phyloP scores from a whole-genome alignment of 2,329 filamentous ascomycete genomes.

The Bipolaris victoriae region DNA sequence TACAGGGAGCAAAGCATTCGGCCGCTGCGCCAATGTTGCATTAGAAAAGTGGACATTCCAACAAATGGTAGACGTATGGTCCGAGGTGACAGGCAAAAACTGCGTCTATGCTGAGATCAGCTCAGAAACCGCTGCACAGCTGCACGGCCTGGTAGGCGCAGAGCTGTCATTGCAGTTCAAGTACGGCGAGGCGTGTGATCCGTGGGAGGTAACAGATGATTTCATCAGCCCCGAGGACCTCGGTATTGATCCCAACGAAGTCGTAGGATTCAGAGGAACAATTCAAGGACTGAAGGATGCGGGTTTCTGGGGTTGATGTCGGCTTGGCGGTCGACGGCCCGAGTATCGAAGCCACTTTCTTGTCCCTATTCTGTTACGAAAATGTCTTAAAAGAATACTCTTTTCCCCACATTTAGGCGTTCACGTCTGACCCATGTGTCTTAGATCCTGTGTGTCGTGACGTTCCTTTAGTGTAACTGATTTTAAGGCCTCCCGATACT shows the following conservation, averaged over 20 bases:
- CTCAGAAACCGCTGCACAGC: slow-evolving; percentile 13
- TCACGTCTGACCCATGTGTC: slow-evolving; percentile 13
- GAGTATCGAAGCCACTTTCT: background rate
- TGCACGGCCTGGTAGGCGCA: slow-evolving; percentile 30
- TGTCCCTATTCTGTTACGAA: background rate
- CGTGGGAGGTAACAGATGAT: slow-evolving; percentile 31
- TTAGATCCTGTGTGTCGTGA: background rate
- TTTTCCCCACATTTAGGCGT: slow-evolving; percentile 19
- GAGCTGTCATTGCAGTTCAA: slow-evolving; percentile 37
- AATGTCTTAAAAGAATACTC: background rate
- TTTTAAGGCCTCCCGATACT: slow-evolving; percentile 4
- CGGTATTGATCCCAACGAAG: slow-evolving; percentile 32
- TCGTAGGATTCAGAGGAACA: slow-evolving; percentile 30
- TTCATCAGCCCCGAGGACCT: slow-evolving; percentile 34
- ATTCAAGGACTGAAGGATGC: slow-evolving; percentile 20
- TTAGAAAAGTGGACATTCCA: slow-evolving; percentile 36
- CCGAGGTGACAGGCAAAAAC: slow-evolving; percentile 37
- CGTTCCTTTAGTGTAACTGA: background rate
- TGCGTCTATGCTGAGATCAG: slow-evolving; percentile 32
- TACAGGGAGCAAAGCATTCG: slow-evolving; percentile 22
- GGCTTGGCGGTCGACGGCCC: background rate
- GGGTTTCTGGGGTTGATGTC: slow-evolving; percentile 7
- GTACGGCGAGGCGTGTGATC: slow-evolving; percentile 36
- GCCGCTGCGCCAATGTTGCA: slow-evolving; percentile 36
- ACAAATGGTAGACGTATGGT: slow-evolving; percentile 35